Evolutionary conservation across 1,284 basidiomycete species (phyloP).

Genomic region (Sanghuangporus baumii): DNA sequence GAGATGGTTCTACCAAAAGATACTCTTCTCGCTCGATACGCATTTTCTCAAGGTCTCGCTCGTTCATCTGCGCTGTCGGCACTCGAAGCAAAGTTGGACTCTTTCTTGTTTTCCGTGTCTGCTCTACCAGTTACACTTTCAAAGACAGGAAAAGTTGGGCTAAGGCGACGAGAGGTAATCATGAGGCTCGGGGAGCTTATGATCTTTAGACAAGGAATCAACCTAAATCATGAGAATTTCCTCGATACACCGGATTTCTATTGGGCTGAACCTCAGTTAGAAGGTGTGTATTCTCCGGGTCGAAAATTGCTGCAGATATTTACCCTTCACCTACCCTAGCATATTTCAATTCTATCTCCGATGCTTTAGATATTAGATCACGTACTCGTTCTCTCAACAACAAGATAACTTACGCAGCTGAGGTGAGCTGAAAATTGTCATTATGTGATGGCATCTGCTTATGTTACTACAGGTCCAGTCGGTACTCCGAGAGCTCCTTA

Average conservation of each 20-base stretch:
- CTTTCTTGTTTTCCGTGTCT: constrained; percentile 77
- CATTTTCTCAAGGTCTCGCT: constrained; percentile 84
- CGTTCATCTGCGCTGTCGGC: constrained; percentile 81
- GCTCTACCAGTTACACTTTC: constrained; percentile 70
- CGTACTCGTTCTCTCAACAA: constrained; percentile 81
- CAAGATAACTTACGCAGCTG: constrained; percentile 90
- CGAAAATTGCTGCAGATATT: background rate
- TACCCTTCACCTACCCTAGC: constrained; percentile 33
- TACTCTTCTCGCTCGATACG: constrained; percentile 78
- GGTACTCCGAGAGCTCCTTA: constrained; percentile 69
- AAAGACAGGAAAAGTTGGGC: constrained; percentile 74
- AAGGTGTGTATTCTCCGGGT: constrained; percentile 42
- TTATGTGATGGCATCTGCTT: constrained; percentile 10
- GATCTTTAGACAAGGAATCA: constrained; percentile 83
- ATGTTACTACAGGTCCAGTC: constrained; percentile 49
- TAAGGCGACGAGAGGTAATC: constrained; percentile 73
- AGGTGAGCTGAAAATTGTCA: constrained; percentile 42
- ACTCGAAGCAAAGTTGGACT: constrained; percentile 76
- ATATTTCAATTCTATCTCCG: constrained; percentile 79
- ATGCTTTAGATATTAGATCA: constrained; percentile 77
- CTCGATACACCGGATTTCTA: constrained; percentile 88
- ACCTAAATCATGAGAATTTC: constrained; percentile 83
- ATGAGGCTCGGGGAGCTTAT: constrained; percentile 85
- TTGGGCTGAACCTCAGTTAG: constrained; percentile 86
- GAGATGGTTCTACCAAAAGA: constrained; percentile 43